phyloP scores from a whole-genome alignment of 2,329 filamentous ascomycete genomes.

The Talaromyces marneffei region DNA sequence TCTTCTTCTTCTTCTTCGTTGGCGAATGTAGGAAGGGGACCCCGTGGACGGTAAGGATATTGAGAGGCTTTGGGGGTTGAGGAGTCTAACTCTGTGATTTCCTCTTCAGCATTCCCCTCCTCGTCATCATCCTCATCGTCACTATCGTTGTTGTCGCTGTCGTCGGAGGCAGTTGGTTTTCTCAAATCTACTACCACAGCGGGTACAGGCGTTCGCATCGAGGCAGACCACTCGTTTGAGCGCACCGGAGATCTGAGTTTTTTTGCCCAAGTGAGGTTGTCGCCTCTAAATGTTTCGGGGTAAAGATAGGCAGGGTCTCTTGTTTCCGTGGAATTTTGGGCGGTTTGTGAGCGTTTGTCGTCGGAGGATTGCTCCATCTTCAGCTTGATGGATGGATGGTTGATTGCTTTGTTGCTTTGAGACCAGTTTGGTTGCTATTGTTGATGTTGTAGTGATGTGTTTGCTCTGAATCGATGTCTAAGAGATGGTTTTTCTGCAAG shows the following conservation, averaged over 20 bases:
- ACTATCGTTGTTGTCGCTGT: not conserved
- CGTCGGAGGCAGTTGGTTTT: not conserved
- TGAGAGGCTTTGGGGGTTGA: not conserved
- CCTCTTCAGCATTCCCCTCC: not conserved
- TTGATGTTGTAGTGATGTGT: no score
- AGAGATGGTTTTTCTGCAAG: no score
- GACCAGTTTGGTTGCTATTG: no score
- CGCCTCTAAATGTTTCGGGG: not conserved
- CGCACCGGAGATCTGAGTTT: not conserved
- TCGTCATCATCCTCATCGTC: not conserved
- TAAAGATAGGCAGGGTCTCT: not conserved
- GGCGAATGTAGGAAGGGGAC: no score
- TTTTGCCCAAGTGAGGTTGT: not conserved
- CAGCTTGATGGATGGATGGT: not conserved
- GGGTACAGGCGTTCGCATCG: not conserved
- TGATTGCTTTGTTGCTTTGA: no score
- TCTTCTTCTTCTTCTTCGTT: no score
- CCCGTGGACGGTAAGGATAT: no score
- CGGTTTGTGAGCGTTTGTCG: not conserved
- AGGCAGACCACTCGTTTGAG: not conserved
- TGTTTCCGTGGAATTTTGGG: not conserved
- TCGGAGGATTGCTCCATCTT: not conserved
- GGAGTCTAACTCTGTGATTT: not conserved
- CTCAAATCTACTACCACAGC: not conserved
- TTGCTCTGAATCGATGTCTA: not conserved